Base-by-base conservation (phyloP, 192 early-diverging fungal genomes). In the Rhizoclosmatium sp. region DNA sequence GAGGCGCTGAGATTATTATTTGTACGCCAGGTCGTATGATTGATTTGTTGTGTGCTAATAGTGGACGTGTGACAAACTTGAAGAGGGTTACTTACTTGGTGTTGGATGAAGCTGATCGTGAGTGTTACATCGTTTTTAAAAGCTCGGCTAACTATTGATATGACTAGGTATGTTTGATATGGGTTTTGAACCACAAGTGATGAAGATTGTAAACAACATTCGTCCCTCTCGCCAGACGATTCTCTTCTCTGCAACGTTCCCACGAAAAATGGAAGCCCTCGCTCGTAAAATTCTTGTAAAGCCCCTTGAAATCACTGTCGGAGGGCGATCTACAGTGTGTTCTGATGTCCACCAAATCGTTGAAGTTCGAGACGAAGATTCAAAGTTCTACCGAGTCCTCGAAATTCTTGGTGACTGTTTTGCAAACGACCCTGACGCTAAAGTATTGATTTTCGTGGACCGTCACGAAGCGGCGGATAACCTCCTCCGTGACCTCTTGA, bases 101-200 rank as follows among this genome's bases (percentile, higher is more conserved):
- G 2, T 89, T 99, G 47, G 97, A 99, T 84, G 97, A 98, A 85
- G 96, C 96, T 47, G 97, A 99, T 87, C 92, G 96, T 73, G 42
- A 41, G 46, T 49, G 16, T 19, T 44, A 71, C 42, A 40, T 76
- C 47, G 0, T 93, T 95, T 81, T 47, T 91, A 94, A 77, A 14
- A 12, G 51, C 51, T 54, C 51, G 51, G 7, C 21, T 62, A 19
- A 40, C 7, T 31, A 4, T 7, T 19, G 7, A 31, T 62, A 19
- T 40, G 14, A 62, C 7, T 41, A 65, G 66, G 42, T 16, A 98
- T 99, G 97, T 98, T 99, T 87, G 97, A 98, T 83, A 94, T 98
- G 93, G 98, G 97, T 12, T 99, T 99, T 80, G 97, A 97, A 82
- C 96, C 95, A 44, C 96, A 98, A 82, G 96, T 99, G 23, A 95